Evolutionary conservation across 1,139 yeast species (phyloP).

Genomic region (Yamadazyma triangularis): DNA sequence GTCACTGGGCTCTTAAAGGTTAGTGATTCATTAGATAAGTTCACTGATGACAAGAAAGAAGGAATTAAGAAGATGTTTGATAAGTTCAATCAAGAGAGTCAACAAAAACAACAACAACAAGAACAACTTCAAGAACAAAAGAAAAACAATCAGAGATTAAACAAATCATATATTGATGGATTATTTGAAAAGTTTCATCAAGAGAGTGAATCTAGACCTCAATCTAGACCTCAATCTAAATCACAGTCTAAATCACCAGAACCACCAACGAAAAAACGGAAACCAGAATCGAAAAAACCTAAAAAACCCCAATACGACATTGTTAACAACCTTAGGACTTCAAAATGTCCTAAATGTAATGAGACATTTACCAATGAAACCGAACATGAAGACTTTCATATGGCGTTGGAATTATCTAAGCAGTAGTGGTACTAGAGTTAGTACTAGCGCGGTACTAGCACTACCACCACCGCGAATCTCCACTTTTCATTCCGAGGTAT

Average conservation of each 20-base stretch:
- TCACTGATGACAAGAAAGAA: slow-evolving; percentile 19
- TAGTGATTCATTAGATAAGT: slow-evolving; percentile 45
- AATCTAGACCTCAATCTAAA: slow-evolving; percentile 5
- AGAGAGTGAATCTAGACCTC: slow-evolving; percentile 6
- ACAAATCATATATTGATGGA: slow-evolving; percentile 15
- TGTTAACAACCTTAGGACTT: no score
- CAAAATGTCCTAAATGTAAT: slow-evolving; percentile 14
- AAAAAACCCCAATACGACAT: slow-evolving; percentile 1
- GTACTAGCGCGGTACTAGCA: no score
- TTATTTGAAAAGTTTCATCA: slow-evolving; percentile 19
- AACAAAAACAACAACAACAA: slow-evolving; percentile 1
- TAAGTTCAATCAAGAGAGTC: slow-evolving; percentile 11
- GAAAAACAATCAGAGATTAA: slow-evolving; percentile 3
- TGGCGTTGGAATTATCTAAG: slow-evolving; percentile 31
- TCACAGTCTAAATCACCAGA: slow-evolving; percentile 8
- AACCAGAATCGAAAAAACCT: slow-evolving; percentile 7
- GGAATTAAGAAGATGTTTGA: slow-evolving; percentile 17
- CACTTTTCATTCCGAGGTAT: no score
- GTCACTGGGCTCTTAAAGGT: slow-evolving; percentile 49
- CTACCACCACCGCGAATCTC: no score
- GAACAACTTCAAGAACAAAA: slow-evolving; percentile 3
- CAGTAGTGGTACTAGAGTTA: no score
- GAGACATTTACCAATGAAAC: slow-evolving; percentile 20
- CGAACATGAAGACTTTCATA: slow-evolving; percentile 36
- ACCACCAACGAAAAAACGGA: slow-evolving; percentile 2